Conservation (phyloP, 108 stramenopile species). For the Seminavis robusta region DNA sequence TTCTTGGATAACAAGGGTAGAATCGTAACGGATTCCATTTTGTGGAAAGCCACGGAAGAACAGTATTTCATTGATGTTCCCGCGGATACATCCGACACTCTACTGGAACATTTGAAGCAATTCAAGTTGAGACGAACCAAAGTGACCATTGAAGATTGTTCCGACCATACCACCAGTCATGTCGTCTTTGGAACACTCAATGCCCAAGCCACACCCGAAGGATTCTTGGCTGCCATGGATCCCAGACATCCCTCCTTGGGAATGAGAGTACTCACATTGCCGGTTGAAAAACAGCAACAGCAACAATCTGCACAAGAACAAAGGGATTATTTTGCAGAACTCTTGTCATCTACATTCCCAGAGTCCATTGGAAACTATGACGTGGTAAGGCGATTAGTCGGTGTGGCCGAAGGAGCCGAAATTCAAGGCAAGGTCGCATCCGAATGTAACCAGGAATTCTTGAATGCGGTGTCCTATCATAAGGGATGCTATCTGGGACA, state of each 20-base stretch:
- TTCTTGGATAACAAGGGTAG: conserved; percentile 84
- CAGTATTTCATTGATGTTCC: conserved; percentile 80
- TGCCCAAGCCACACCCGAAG: conserved; percentile 42
- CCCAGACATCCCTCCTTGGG: conserved; percentile 84
- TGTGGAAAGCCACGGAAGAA: conserved; percentile 67
- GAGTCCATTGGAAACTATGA: conserved; percentile 57
- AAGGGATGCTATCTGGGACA: conserved; percentile 99
- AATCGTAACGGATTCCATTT: conserved; percentile 73
- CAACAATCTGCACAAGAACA: conserved; percentile 1
- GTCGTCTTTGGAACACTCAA: conserved; percentile 80
- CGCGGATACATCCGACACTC: conserved; percentile 39
- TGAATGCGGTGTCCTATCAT: conserved; percentile 85
- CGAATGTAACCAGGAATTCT: conserved; percentile 91
- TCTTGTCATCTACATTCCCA: conserved; percentile 60
- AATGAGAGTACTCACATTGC: conserved; percentile 59
- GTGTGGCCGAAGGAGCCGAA: conserved; percentile 87
- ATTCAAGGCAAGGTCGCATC: conserved; percentile 73
- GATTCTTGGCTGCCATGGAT: conserved; percentile 70
- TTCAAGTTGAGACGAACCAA: conserved; percentile 72
- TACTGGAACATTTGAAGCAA: conserved; percentile 60
- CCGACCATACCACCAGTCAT: conserved; percentile 54
- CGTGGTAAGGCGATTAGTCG: conserved; percentile 62
- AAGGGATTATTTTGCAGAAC: conserved; percentile 33
- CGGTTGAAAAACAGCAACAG: conserved; percentile 11
- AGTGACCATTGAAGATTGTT: conserved; percentile 51